Base-by-base conservation (phyloP, 2,329 filamentous ascomycete genomes). In the Ophiosphaerella korrae region DNA sequence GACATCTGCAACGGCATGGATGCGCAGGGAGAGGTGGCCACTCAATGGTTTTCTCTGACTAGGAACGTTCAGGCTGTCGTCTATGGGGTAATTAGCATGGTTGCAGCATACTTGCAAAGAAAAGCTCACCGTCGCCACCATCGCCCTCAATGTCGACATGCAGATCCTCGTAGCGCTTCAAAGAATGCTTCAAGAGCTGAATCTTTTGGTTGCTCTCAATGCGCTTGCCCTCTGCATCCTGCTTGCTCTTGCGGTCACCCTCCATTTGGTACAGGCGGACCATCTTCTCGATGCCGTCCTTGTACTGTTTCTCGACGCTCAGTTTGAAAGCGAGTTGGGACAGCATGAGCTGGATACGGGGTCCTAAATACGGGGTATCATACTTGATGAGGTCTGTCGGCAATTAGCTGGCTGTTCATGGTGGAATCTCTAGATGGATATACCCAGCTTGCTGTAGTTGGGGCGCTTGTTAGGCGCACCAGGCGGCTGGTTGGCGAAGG, bases 241-340 rank as follows among this genome's bases (percentile, higher is more conserved):
- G 87, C 73, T 89, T 90, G 78, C 93, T 97, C 80, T 96, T 97
- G 64, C 92, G 87, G 72, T 99, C 94, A 26, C 94, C 93, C 74
- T 97, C 94, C 83, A 97, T 94, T 71, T 94, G 88, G 72, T 99
- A 99, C 32, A 99, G 81, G 73, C 94, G 91, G 40, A 97, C 90
- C 94, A 99, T 97, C 80, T 99, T 99, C 76, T 99, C 94, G 64
- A 99, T 94, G 55, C 94, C 94, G 70, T 96, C 95, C 61, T 97
- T 92, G 76, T 99, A 99, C 77, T 99, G 94, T 73, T 97, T 96
- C 74, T 99, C 94, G 24, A 99, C 94, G 62, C 94, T 96, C 55
- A 99, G 84, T 79, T 99, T 99, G 80, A 99, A 99, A 75, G 97
- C 92, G 58, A 99, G 88, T 75, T 99, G 94, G 41, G 94, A 96